Evolutionary conservation across 805 yeast species (phyloP).

Genomic region (Maudiozyma serrabonitensis): DNA sequence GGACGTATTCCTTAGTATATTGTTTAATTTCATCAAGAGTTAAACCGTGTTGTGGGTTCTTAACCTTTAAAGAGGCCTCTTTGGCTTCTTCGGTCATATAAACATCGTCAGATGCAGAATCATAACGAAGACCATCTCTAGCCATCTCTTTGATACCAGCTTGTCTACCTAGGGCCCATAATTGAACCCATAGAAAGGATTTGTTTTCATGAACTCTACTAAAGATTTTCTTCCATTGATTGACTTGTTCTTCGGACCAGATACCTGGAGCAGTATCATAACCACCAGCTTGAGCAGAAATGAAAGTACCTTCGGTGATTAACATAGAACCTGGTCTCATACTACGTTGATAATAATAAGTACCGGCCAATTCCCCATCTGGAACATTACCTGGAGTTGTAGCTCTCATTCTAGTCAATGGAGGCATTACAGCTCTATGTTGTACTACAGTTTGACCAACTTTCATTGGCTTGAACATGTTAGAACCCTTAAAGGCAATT

Average conservation of each 20-base stretch:
- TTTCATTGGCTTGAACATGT: constrained; percentile 24
- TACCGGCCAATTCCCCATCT: constrained; percentile 33
- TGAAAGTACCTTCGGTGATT: constrained; percentile 48
- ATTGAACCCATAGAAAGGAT: constrained; percentile 36
- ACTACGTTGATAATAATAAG: constrained; percentile 48
- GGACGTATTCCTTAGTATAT: constrained; percentile 32
- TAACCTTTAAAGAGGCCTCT: constrained; percentile 26
- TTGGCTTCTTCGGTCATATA: constrained; percentile 28
- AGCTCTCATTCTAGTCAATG: constrained; percentile 35
- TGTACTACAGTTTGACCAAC: constrained; percentile 30
- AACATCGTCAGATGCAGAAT: constrained; percentile 32
- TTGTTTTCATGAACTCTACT: constrained; percentile 41
- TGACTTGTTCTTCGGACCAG: constrained; percentile 35
- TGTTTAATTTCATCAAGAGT: constrained; percentile 30
- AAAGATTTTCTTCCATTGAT: constrained; percentile 40
- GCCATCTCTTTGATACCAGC: constrained; percentile 31
- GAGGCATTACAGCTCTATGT: constrained; percentile 34
- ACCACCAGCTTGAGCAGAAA: constrained; percentile 33
- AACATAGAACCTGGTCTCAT: constrained; percentile 46
- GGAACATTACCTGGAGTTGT: constrained; percentile 30
- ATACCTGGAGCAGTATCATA: constrained; percentile 39
- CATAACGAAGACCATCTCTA: constrained; percentile 29
- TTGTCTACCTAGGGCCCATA: constrained; percentile 41
- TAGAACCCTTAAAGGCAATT: constrained; percentile 10
- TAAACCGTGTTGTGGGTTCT: constrained; percentile 24